Evolutionary conservation across 192 early-diverging fungal species (phyloP), one percentile per base, ranked within the genome.

Genomic region (Coemansia sp.): DNA sequence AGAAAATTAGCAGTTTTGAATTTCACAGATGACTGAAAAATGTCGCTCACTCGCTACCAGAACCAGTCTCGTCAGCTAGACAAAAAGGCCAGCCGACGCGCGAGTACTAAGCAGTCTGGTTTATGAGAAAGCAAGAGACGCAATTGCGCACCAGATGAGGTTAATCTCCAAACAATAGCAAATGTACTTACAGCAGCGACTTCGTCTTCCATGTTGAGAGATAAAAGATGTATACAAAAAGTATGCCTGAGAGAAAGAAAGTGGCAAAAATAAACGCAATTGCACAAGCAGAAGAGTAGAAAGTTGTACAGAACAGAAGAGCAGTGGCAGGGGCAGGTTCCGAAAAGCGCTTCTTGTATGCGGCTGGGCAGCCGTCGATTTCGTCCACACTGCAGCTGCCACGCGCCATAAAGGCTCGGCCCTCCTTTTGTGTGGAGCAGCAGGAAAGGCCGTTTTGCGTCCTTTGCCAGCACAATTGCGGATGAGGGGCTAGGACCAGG

Each of bases 191-290:
- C 88, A 75, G 90, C 90, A 66, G 89, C 90, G 65, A 92, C 88
- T 86, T 92, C 90, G 68, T 92, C 90, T 71, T 90, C 90, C 88
- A 89, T 89, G 54, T 55, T 67, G 64, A 68, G 67, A 66, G 75
- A 60, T 62, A 63, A 60, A 54, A 54, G 49, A 47, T 64, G 63
- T 64, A 61, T 61, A 65, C 62, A 65, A 60, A 38, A 55, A 58
- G 52, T 48, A 52, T 52, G 48, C 53, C 51, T 50, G 45, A 51
- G 56, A 65, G 57, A 49, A 37, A 50, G 56, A 19, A 54, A 32
- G 57, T 61, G 47, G 58, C 47, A 51, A 35, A 54, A 59, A 68
- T 37, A 52, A 37, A 41, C 61, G 53, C 37, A 55, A 66, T 37
- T 37, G 54, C 48, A 70, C 50, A 63, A 59, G 57, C 38, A 59